Conservation (phyloP, 129 eudicot genomes). For the Deinandra increscens region DNA sequence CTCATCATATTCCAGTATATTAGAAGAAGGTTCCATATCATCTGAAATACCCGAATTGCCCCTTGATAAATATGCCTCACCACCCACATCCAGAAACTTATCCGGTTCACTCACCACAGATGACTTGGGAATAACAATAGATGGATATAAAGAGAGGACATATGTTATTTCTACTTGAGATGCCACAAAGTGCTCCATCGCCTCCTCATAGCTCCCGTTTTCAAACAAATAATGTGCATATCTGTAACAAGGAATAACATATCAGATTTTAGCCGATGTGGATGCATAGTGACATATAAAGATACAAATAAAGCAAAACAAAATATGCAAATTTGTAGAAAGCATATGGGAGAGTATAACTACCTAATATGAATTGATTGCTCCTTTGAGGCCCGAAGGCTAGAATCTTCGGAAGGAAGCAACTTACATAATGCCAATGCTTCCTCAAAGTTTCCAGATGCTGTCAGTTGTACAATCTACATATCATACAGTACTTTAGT, state of each 20-base stretch:
- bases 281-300: not conserved
- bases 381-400: conserved; percentile 96
- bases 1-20: conserved; percentile 63
- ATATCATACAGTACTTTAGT: conserved; percentile 16
- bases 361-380: conserved; percentile 96
- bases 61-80: conserved; percentile 70
- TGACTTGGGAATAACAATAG: conserved; percentile 77
- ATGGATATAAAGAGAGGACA: conserved; percentile 86
- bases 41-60: conserved; percentile 82
- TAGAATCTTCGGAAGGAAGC: conserved; percentile 98
- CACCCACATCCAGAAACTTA: conserved; percentile 60
- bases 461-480: conserved; percentile 96
- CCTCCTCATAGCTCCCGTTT: conserved; percentile 96
- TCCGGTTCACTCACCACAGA: conserved; percentile 60
- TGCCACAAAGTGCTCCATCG: conserved; percentile 91
- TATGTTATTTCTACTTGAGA: conserved; percentile 93
- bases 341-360: not conserved
- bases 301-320: conserved; percentile 14
- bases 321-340: conserved; percentile 1
- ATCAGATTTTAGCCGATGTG: not conserved
- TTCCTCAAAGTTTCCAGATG: conserved; percentile 97
- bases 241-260: conserved; percentile 42
- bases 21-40: conserved; percentile 73
- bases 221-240: conserved; percentile 91
- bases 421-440: conserved; percentile 91